Conservation (phyloP, 768 basidiomycete species). For the Pleurotus pulmonarius region DNA sequence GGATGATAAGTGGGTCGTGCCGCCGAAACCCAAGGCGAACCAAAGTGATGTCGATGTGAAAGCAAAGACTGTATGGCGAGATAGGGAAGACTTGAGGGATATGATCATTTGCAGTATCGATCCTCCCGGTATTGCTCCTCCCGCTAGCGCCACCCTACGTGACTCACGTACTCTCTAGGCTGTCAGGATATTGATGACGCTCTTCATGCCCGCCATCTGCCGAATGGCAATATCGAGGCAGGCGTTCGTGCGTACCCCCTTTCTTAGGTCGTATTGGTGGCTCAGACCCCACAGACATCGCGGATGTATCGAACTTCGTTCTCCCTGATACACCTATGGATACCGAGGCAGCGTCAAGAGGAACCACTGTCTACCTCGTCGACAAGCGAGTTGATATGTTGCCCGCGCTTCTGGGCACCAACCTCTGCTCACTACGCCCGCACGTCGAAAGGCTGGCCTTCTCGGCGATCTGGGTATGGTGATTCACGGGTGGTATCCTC, state of each 20-base stretch:
- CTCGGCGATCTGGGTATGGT: conserved; percentile 86
- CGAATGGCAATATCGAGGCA: conserved; percentile 94
- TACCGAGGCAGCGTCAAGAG: conserved; percentile 86
- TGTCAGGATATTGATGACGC: conserved; percentile 99
- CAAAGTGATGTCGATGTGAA: conserved; percentile 24
- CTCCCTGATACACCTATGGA: conserved; percentile 94
- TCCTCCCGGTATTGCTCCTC: conserved; percentile 65
- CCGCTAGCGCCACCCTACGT: conserved; percentile 32
- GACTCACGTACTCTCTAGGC: conserved; percentile 52
- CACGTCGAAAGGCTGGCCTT: conserved; percentile 94
- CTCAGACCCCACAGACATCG: conserved; percentile 68
- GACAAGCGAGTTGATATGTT: conserved; percentile 99
- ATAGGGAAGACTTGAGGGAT: conserved; percentile 83
- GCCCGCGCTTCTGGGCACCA: conserved; percentile 89
- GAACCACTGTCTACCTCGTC: conserved; percentile 93
- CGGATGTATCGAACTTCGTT: conserved; percentile 97
- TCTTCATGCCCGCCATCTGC: conserved; percentile 79
- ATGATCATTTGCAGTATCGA: conserved; percentile 94
- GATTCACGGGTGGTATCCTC: no score
- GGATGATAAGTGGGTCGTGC: conserved; percentile 92
- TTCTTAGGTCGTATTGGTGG: background rate
- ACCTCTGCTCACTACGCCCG: conserved; percentile 89
- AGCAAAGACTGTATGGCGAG: conserved; percentile 56
- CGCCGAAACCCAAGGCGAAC: conserved; percentile 46
- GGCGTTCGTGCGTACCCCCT: conserved; percentile 82